Evolutionary conservation across 495 filamentous ascomycete genomes (phyloP), one percentile per base, ranked within the genome.

Genomic region (Mycothermus thermophilus): DNA sequence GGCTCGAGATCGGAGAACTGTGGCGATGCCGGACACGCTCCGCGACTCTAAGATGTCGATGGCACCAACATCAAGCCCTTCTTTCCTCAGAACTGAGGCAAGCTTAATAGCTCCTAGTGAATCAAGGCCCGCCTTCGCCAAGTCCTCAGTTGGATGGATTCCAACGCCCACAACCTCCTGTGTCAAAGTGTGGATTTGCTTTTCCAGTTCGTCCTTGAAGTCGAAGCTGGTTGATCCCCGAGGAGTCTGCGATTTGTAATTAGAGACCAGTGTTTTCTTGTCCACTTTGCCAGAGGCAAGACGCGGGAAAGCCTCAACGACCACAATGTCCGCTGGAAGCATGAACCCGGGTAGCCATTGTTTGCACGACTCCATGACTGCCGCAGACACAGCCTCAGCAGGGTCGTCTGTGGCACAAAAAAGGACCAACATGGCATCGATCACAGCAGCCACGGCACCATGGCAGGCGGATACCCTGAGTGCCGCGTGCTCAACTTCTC

Each of bases 271-370:
- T 2, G 51, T 48, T 41, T 74, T 79, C 32, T 74, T 69, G 44
- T 93, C 77, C 3, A 81, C 60, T 40, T 93, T 93, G 3, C 83
- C 83, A 0, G 80, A 85, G n/a, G 80, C 54, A 10, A 87, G 57
- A 17, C 72, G 69, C 1, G 83, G 84, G 15, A 88, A 71, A 16
- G 67, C 57, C 9, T 59, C 27, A 24, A 78, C 48, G 0, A 79
- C 39, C 3, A 81, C 53, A 23, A 87, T 59, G 36, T 86, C 77
- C 5, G 67, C 62, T 6, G 83, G 83, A 1, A 86, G 52, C 84
- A 90, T 90, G 45, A 77, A 84, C 0, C 62, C 53, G 3, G 84
- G 83, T 3, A 92, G 61, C 79, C 79, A 87, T 21, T 62, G 64
- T 16, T 57, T 60, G 47, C 79, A 88, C n/a, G 62, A 62, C 16